Percentiles rank a stretch among this genome's conserved stretches.
These are phyloP conservation scores for Termitomyces sp. DNA, from an alignment of 1,284 basidiomycete species.

Conservation along the genomic window DNA sequence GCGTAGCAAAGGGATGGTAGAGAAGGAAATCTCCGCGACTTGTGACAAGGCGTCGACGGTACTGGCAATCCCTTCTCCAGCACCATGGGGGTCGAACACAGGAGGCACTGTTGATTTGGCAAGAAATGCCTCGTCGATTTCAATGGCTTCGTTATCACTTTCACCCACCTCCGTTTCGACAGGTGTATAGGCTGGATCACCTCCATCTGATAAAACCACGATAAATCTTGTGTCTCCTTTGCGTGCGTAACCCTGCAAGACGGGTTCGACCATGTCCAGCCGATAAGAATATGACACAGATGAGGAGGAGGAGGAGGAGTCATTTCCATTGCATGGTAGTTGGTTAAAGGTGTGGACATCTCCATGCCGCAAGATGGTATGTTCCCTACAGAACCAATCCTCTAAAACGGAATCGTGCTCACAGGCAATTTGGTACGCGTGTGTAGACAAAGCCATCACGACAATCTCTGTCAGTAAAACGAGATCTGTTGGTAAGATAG, in stretches of 20 bases:
- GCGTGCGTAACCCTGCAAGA: constrained; percentile 62
- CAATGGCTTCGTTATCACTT: constrained; percentile 40
- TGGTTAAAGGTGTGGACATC: constrained; percentile 33
- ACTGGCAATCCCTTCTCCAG: constrained; percentile 12
- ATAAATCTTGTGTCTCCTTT: constrained; percentile 55
- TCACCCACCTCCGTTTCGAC: constrained; percentile 22
- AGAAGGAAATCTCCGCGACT: constrained; percentile 19
- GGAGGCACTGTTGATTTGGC: constrained; percentile 40
- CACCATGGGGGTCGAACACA: constrained; percentile 15
- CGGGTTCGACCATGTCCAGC: constrained; percentile 61
- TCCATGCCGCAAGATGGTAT: constrained; percentile 46
- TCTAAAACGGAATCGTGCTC: constrained; percentile 33
- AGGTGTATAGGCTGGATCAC: constrained; percentile 16
- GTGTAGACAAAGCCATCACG: constrained; percentile 40
- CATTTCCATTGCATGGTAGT: constrained; percentile 18
- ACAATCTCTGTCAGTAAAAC: constrained; percentile 39
- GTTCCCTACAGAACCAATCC: constrained; percentile 35
- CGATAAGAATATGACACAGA: constrained; percentile 29
- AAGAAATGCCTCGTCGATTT: constrained; percentile 72
- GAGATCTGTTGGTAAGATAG: constrained; percentile 22
- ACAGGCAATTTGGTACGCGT: constrained; percentile 37
- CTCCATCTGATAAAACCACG: constrained; percentile 35
- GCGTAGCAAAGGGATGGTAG: constrained; percentile 27
- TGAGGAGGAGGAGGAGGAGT: constrained; percentile 9
- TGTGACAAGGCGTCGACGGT: constrained; percentile 2